Conservation (phyloP, 2,329 filamentous ascomycete species). For the Dactylonectria macrodidyma region DNA sequence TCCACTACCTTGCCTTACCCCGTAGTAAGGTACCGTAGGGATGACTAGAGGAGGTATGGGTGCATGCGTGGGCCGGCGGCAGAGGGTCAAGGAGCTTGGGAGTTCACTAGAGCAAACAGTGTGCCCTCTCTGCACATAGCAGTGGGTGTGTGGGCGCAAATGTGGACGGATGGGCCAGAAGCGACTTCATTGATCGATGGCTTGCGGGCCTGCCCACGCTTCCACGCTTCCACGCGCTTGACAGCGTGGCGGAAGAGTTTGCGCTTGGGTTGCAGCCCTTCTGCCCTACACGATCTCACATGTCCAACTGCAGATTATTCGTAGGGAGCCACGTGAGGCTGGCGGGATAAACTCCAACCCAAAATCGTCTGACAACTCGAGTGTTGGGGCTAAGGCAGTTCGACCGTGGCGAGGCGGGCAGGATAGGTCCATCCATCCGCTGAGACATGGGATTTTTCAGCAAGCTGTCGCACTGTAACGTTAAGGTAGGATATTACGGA, state of each 20-base stretch:
- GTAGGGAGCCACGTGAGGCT: not conserved
- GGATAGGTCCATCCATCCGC: not conserved
- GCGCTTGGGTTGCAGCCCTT: conserved; percentile 4
- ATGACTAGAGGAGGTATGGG: no score
- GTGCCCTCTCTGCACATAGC: not conserved
- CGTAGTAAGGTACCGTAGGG: no score
- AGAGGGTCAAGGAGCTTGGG: no score
- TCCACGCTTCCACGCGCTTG: not conserved
- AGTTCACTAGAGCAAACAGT: no score
- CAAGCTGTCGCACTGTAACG: not conserved
- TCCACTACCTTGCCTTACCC: not conserved
- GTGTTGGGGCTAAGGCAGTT: conserved; percentile 12
- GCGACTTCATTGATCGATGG: conserved; percentile 4
- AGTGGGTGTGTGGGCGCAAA: not conserved
- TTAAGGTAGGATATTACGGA: not conserved
- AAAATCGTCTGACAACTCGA: conserved; percentile 21
- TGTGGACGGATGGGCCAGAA: not conserved
- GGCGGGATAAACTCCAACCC: conserved; percentile 16
- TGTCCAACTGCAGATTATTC: not conserved
- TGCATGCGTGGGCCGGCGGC: no score
- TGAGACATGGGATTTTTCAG: conserved; percentile 9
- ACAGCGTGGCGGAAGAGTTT: not conserved
- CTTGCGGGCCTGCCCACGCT: not conserved
- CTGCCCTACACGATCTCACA: not conserved
- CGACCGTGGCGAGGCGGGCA: conserved; percentile 13